Evolutionary conservation across 2,329 filamentous ascomycete genomes (phyloP), one percentile per base, ranked within the genome.

Genomic region (Monascus ruber): DNA sequence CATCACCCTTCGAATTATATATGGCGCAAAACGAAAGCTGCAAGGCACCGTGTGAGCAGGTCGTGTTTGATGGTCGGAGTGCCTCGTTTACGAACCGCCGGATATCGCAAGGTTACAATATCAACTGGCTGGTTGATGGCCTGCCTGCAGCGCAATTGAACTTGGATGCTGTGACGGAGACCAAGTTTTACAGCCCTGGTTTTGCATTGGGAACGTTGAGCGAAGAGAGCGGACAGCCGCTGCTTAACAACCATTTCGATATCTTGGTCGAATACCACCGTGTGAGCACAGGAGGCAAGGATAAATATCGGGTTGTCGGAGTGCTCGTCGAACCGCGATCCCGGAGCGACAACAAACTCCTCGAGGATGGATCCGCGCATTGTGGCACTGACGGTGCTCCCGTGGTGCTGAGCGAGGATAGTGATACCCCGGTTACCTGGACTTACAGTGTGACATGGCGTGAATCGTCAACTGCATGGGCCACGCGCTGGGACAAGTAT

Each of bases 401-500:
- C 0, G 62, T 94, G n/a, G 59, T 77, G 5, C 70, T 98, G 10
- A 71, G 71, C 34, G 78, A 83, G 51, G 68, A 74, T 4, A 70
- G 70, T 2, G 72, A 75, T 9, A 86, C 74, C 17, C 66, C 73
- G 17, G 85, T 95, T 24, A 76, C 79, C 2, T 98, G 85, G 69
- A 94, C 87, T 4, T 98, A 98, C 68, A 86, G 83, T 48, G 85
- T 96, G 9, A 83, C 81, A 63, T 98, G 91, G 91, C 76, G 74
- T 41, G 77, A 79, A 49, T 95, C 87, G 1, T 58, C 73, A 1
- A 96, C 88, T 1, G 85, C 83, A 1, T 98, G 94, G 81, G 91
- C 91, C 26, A 98, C 91, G 8, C 78, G 91, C 47, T 98, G 91
- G 91, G 91, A 98, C 71, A 96, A 94, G 65, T 96, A 96, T 59